Evolutionary conservation across 345 rosid genomes (phyloP), one percentile per base, ranked within the genome.

Genomic region (Sapria himalayana): DNA sequence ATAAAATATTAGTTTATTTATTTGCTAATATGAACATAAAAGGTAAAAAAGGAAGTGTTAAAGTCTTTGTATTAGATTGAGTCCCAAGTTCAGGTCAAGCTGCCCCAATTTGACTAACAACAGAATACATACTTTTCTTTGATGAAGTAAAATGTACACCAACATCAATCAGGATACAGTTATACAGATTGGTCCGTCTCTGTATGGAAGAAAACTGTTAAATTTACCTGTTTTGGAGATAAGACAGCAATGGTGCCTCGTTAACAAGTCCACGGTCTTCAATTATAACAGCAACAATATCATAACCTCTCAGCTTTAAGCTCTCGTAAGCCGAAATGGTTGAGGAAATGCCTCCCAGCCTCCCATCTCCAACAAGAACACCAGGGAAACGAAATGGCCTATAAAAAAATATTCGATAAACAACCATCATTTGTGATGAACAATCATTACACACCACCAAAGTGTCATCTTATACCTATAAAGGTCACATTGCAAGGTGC

Each of bases 381-480:
- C 81, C 73, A n/a, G 98, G 98, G 24, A 89, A 59, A 37, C 92
- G 78, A 41, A 82, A 73, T 41, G 84, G 93, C 75, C 98, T 89
- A 65, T 1, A 2, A 20, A 33, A 41, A 56, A 17, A 22, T 24
- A 32, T 29, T 9, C 43, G 24, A 39, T 48, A 29, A 35, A 33
- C 43, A n/a, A n/a, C n/a, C n/a, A n/a, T n/a, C n/a, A n/a, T n/a
- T n/a, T n/a, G n/a, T n/a, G n/a, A n/a, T n/a, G n/a, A n/a, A n/a
- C 5, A 43, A 15, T 4, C 7, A 43, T 23, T 39, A 13, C 23
- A 35, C 1, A 31, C 37, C 41, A 17, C 31, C 29, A 1, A 24
- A 29, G 3, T 31, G 18, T 3, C 19, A 29, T 37, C 20, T 31
- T 47, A 21, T 58, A 74, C 97, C 94, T 57, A 41, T 81, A 89